These are phyloP conservation scores for Calocera viscosa DNA, from an alignment of 768 basidiomycete species.

Conservation along the genomic window DNA sequence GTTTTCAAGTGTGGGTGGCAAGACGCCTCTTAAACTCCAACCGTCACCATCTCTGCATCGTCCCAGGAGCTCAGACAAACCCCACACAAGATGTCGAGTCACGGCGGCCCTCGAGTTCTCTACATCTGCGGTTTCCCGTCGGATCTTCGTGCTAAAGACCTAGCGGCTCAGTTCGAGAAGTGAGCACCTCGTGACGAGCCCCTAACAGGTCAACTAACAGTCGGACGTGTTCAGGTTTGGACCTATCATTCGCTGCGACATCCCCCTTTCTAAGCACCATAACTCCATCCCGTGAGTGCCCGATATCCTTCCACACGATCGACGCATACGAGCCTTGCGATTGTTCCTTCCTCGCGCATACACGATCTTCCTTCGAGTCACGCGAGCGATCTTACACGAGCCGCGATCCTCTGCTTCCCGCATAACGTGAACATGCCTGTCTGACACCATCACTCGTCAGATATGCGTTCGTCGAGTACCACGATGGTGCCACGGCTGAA, in stretches of 20 bases:
- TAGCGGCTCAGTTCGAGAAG: neutral
- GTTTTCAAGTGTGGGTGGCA: neutral
- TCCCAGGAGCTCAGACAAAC: neutral
- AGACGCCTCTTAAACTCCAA: neutral
- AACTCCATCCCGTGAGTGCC: neutral
- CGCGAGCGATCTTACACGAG: neutral
- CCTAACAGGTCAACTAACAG: neutral
- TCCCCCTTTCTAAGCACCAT: neutral
- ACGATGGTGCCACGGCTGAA: neutral
- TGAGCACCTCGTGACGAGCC: neutral
- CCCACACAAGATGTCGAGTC: neutral
- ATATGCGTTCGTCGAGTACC: neutral
- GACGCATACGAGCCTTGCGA: neutral
- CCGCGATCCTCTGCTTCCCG: neutral
- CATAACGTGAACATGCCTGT: neutral
- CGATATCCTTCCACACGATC: neutral
- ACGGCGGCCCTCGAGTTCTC: neutral
- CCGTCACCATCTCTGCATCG: neutral
- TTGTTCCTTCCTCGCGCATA: neutral
- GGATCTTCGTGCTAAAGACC: neutral
- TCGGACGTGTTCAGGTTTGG: neutral
- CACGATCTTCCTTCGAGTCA: neutral
- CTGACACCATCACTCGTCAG: neutral
- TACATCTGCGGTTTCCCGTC: neutral
- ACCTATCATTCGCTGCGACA: neutral